phyloP scores from a whole-genome alignment of 2,329 filamentous ascomycete species.

The Aspergillus ibericus region DNA sequence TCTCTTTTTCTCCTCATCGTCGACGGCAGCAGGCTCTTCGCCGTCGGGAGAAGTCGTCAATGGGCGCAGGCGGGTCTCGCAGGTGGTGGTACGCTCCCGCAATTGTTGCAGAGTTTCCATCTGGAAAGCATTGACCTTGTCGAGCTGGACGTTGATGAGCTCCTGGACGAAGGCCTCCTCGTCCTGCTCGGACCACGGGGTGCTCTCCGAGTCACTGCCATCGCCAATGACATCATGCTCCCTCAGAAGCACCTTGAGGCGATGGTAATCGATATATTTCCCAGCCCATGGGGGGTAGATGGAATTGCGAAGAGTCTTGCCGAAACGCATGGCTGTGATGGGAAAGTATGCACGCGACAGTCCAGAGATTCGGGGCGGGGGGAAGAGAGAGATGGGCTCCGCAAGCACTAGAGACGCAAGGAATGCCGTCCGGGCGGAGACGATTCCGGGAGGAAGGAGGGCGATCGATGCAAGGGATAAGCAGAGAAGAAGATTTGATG shows the following conservation, averaged over 20 bases:
- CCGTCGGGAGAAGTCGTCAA: slow-evolving; percentile 46
- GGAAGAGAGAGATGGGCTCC: slow-evolving; percentile 4
- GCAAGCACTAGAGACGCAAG: slow-evolving; percentile 6
- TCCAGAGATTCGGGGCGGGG: neutral
- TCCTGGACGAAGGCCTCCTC: slow-evolving; percentile 94
- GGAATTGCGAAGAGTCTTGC: slow-evolving; percentile 77
- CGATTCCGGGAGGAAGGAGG: neutral
- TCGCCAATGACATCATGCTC: slow-evolving; percentile 63
- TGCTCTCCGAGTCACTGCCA: slow-evolving; percentile 54
- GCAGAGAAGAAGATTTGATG: neutral
- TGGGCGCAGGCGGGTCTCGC: slow-evolving; percentile 64
- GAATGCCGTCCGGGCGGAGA: neutral
- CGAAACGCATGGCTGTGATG: slow-evolving; percentile 73
- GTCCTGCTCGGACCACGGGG: slow-evolving; percentile 85
- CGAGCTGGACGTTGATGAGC: slow-evolving; percentile 88
- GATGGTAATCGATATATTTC: slow-evolving; percentile 92
- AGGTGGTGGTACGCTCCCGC: slow-evolving; percentile 73
- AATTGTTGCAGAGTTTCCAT: slow-evolving; percentile 77
- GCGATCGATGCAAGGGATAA: neutral
- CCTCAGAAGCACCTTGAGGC: slow-evolving; percentile 84
- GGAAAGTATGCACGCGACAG: neutral
- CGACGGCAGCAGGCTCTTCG: slow-evolving; percentile 32
- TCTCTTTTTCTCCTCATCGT: slow-evolving; percentile 47
- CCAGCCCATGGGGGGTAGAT: slow-evolving; percentile 86
- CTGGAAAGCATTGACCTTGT: slow-evolving; percentile 92